Evolutionary conservation across 139 green algal genomes (phyloP), one percentile per base, ranked within the genome.

Genomic region (Chlamydomonas schloesseri): DNA sequence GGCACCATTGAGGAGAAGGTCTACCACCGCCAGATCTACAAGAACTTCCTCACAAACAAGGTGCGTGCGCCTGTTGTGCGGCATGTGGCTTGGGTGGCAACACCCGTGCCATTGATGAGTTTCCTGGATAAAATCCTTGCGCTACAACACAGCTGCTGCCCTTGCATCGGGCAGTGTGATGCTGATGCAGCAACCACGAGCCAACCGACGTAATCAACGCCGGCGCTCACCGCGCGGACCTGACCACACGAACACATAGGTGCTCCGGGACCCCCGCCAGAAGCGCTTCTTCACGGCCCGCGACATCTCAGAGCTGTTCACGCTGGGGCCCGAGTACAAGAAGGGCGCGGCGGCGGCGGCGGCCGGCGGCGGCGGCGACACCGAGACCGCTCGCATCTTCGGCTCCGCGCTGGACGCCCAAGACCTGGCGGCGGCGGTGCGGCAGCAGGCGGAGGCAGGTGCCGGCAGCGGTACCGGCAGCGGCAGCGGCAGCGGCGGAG

Each of bases 1-100:
- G 98, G 98, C 58, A 99, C 98, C 50, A 99, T 99, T 42, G 98
- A 99, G 92, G 98, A 99, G 91, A 99, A 99, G 87, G 91, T 99
- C 8, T 98, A 98, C 92, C 96, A 98, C 89, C 90, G 98, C 37
- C 98, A 95, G 92, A 95, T 99, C 57, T 97, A 97, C 88, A 98
- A 98, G 89, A 93, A 96, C 90, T 96, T 97, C 78, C 91, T 99
- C 20, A 98, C 96, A 55, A 96, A 97, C 91, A 96, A 95, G 87
- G 94, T 94, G 42, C 1, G 83, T 0, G 14, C 11, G 29, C n/a
- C n/a, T n/a, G n/a, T n/a, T n/a, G n/a, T n/a, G 14, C 8, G 36
- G 74, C 6, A 34, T 55, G 31, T 5, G 36, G 73, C 42, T 20
- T 29, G 50, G 17, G 68, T n/a, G 46, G 68, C 62, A 84, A 31